Evolutionary conservation across 192 early-diverging fungal genomes (phyloP), one percentile per base, ranked within the genome.

Genomic region (Backusella liffmaniae): DNA sequence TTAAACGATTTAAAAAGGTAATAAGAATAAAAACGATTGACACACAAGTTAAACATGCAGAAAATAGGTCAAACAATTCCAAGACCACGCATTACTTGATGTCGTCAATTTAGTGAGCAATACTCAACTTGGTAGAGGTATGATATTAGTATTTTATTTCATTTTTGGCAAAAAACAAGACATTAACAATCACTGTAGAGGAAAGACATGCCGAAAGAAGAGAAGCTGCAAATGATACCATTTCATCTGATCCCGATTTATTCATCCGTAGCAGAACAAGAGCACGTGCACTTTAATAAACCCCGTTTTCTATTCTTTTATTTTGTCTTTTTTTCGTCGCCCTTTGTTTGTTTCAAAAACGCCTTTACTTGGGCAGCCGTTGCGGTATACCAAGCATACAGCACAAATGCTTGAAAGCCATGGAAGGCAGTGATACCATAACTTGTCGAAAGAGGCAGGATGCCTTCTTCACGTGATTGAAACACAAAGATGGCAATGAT

Each of bases 351-450:
- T 39, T 69, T 69, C n/a, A 69, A 69, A 39, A 69, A 69, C 10
- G 67, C 67, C n/a, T 69, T 69, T 2, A 69, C 67, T 69, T 69
- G 67, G 29, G 35, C 37, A 39, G 67, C 67, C 12, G 67, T 69
- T 13, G 67, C 67, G 0, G 67, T 69, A 26, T 69, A 69, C 67
- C 67, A 69, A 1, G 67, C 67, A 37, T 69, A 69, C n/a, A 69
- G n/a, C 21, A 69, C 36, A 69, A 69, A 69, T 12, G 67, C 67
- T 15, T 69, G 67, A 3, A 69, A 1, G 23, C 67, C 67, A 4
- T 69, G 67, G 35, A 69, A 69, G 12, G 67, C 21, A 0, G 67
- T 8, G 4, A 69, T 41, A 10, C 67, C 67, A 4, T 37, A 69
- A 13, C 35, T 69, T 10, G 37, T 37, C 8, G 34, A 10, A 1